phyloP scores from a whole-genome alignment of 805 yeast species.

The Metschnikowia lochheadii region DNA sequence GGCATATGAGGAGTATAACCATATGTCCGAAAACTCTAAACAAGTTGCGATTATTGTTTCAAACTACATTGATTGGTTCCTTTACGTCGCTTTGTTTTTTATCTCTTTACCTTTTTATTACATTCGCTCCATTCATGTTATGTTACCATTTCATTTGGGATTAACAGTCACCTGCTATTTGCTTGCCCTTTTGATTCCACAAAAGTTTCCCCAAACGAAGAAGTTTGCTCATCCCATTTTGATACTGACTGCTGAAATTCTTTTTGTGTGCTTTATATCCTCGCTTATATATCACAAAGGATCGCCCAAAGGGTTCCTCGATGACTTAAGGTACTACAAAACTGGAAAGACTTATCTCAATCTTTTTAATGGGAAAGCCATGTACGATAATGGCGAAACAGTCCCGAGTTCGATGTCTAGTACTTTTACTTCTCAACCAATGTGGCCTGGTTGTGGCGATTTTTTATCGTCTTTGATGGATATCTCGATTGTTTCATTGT shows the following conservation, averaged over 20 bases:
- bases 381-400: conserved; percentile 27
- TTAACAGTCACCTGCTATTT: conserved; percentile 57
- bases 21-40: conserved; percentile 17
- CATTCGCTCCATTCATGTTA: conserved; percentile 42
- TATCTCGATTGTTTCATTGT: conserved; percentile 67
- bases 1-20: conserved; percentile 2
- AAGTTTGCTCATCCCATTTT: conserved; percentile 68
- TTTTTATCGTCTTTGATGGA: conserved; percentile 68
- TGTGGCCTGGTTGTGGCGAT: conserved; percentile 82
- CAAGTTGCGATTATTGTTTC: conserved; percentile 34
- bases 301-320: conserved; percentile 46
- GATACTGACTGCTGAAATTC: conserved; percentile 58
- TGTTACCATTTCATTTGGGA: conserved; percentile 59
- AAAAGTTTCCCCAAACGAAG: conserved; percentile 42
- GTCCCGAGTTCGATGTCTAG: conserved; percentile 5
- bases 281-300: conserved; percentile 45
- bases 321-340: conserved; percentile 51
- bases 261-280: conserved; percentile 59
- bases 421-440: conserved; percentile 28
- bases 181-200: conserved; percentile 44
- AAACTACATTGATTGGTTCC: conserved; percentile 52
- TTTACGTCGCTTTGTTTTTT: conserved; percentile 45
- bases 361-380: conserved; percentile 44
- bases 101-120: conserved; percentile 61
- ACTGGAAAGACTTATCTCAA: conserved; percentile 66